phyloP scores from a whole-genome alignment of 139 green algal species.

The Micractinium sp. region DNA sequence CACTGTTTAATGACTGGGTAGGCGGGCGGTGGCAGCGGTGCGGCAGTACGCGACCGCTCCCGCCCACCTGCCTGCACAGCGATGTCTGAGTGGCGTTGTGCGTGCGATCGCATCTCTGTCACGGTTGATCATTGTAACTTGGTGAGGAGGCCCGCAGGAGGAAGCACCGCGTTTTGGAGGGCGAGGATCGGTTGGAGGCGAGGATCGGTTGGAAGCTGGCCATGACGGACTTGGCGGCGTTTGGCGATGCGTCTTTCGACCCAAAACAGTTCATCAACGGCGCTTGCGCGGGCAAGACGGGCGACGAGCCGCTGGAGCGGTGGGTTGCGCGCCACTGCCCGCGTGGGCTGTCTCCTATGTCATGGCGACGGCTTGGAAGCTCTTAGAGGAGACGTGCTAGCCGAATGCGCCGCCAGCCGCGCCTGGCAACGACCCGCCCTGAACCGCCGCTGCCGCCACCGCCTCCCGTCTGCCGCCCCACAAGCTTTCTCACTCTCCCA shows the following conservation, averaged over 20 bases:
- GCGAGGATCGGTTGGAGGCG: too few relatives aligned
- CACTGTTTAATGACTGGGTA: too few relatives aligned
- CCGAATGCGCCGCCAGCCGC: background rate
- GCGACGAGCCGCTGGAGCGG: constrained; percentile 69
- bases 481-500: background rate
- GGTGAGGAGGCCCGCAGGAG: too few relatives aligned
- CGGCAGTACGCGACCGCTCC: too few relatives aligned
- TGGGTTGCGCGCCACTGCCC: background rate
- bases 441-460: background rate
- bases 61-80: too few relatives aligned
- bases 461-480: too few relatives aligned
- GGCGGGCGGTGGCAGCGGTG: too few relatives aligned
- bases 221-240: constrained; percentile 21
- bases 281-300: constrained; percentile 30
- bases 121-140: background rate
- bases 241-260: constrained; percentile 67
- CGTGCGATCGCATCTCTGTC: background rate
- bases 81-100: background rate
- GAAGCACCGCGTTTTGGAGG: too few relatives aligned
- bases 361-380: background rate
- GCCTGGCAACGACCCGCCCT: too few relatives aligned
- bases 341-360: background rate
- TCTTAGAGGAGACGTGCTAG: background rate
- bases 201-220: too few relatives aligned
- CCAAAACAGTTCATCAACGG: constrained; percentile 71